A percentile compares a stretch with the other conserved stretches of the same genome.
Conservation (phyloP, 73 alveolate species). For the Effrenium voratum region DNA sequence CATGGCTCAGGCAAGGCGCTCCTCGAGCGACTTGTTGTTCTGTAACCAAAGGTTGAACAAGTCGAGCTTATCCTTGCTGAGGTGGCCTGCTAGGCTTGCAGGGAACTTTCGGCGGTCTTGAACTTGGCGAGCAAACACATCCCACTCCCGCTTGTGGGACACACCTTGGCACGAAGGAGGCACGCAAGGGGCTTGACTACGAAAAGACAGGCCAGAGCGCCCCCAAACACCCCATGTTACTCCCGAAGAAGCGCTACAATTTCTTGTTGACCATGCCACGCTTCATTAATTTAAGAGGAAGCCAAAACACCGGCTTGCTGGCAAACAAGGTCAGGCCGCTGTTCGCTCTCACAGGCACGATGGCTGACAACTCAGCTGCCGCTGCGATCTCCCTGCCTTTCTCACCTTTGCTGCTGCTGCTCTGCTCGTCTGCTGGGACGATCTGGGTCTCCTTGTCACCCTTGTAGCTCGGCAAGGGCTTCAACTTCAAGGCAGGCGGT, state of each 20-base stretch:
- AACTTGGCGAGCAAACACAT: not conserved
- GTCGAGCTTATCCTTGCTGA: not conserved
- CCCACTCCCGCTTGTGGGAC: conserved; percentile 39
- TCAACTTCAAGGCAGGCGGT: too few relatives aligned
- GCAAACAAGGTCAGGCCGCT: not conserved
- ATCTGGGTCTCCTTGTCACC: too few relatives aligned
- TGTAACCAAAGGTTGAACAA: conserved; percentile 7
- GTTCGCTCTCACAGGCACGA: not conserved
- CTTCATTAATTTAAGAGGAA: not conserved
- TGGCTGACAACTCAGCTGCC: not conserved
- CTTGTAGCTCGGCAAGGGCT: too few relatives aligned
- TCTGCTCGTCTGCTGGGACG: too few relatives aligned
- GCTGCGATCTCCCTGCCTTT: not conserved
- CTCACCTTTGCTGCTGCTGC: not conserved
- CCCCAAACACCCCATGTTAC: not conserved
- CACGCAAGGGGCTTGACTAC: too few relatives aligned
- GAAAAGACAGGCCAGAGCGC: too few relatives aligned
- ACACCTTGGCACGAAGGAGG: not conserved
- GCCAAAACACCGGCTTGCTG: not conserved
- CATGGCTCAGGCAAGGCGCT: not conserved
- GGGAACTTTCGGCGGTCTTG: not conserved
- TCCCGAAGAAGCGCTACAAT: not conserved
- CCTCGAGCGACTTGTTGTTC: not conserved
- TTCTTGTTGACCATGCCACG: not conserved
- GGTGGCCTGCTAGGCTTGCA: not conserved